Evolutionary conservation across 2,329 filamentous ascomycete species (phyloP), one percentile per base, ranked within the genome.

Genomic region (Penicillium concentricum): DNA sequence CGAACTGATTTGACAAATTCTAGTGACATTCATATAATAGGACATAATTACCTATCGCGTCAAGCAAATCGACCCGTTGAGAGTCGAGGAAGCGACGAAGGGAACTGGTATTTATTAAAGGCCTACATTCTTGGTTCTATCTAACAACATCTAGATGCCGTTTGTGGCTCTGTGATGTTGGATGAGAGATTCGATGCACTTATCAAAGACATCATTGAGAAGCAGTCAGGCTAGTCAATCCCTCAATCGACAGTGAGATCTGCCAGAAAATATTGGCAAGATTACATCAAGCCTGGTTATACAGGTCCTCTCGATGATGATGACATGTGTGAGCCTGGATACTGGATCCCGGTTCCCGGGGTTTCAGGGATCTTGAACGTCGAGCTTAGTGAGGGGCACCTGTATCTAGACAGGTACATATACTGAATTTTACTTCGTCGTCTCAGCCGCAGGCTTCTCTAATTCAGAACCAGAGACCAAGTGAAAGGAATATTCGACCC

Each of bases 31-130:
- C 10, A 24, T 24, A 9, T 24, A 9, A n/a, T 45, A 71, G 61
- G 72, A 74, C 38, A 58, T 74, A 2, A 72, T 74, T 35, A 70
- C 68, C 0, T 74, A 74, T 51, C 59, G 54, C 1, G 61, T 72
- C 16, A 64, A 57, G 5, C 60, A 55, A 15, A 38, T 64, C 0
- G 57, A 67, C 2, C 69, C 70, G 0, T 15, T 73, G 8, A 58
- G 54, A 8, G 39, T 74, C 8, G 55, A 59, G 12, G 69, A 73
- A 38, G 66, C 68, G 0, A 65, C 65, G 4, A 58, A 65, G 16
- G 69, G 71, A 41, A 67, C 62, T 18, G 69, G 69, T 70, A 57
- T 18, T 28, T 37, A 26, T 28, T 1, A 9, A 12, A 37, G 8
- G 6, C 10, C 1, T 13, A 2, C 3, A 9, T 1, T 28, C 9